A percentile compares a stretch with the other conserved stretches of the same genome.
These are phyloP conservation scores for Hypoxylon sp. DNA, from an alignment of 2,329 filamentous ascomycete species.

Conservation along the genomic window DNA sequence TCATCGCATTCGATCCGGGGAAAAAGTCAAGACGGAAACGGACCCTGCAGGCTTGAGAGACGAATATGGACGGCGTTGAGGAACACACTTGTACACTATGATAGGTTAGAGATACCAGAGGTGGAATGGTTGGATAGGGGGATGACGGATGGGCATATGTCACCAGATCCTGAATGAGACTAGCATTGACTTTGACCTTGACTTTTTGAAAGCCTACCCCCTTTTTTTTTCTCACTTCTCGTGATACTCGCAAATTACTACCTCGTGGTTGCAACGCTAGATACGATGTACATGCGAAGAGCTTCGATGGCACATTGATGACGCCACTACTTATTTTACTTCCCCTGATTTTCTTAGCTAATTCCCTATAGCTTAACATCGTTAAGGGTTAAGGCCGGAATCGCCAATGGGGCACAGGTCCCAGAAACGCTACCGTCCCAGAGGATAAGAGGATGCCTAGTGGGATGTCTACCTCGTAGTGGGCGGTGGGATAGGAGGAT, in stretches of 20 bases:
- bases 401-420: no score
- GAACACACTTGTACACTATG: slow-evolving; percentile 39
- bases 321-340: not conserved
- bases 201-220: not conserved
- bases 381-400: no score
- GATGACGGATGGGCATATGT: slow-evolving; percentile 27
- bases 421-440: no score
- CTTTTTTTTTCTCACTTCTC: slow-evolving; percentile 4
- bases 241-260: not conserved
- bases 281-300: not conserved
- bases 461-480: no score
- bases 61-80: slow-evolving; percentile 42
- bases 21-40: slow-evolving; percentile 30
- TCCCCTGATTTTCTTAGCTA: not conserved
- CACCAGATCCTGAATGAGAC: slow-evolving; percentile 34
- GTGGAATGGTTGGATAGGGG: slow-evolving; percentile 19
- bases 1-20: slow-evolving; percentile 40
- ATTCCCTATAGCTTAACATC: not conserved
- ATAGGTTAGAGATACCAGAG: slow-evolving; percentile 43
- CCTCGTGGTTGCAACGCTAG: not conserved
- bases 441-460: no score
- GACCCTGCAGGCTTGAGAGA: slow-evolving; percentile 20
- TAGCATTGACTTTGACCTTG: slow-evolving; percentile 23
- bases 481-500: no score
- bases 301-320: not conserved